Evolutionary conservation across 108 stramenopile species (phyloP).

Genomic region (Nitzschia inconspicua): DNA sequence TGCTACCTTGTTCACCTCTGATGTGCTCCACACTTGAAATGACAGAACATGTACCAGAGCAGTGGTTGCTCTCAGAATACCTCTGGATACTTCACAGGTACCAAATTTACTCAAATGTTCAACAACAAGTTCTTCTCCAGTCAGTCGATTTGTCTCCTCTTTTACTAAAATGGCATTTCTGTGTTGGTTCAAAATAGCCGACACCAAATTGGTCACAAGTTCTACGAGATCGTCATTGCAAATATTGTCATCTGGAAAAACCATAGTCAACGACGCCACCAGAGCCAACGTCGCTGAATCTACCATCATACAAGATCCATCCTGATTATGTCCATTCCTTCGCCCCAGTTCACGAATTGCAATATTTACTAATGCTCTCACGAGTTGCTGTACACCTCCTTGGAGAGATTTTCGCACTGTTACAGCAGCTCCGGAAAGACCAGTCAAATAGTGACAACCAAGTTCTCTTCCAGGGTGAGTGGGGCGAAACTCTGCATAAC

Average conservation of each 20-base stretch:
- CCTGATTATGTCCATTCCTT: background rate
- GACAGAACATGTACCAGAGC: slow-evolving; percentile 23
- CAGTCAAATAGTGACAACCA: slow-evolving; percentile 27
- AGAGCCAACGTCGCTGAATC: slow-evolving; percentile 24
- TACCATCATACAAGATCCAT: background rate
- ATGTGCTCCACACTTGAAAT: slow-evolving; percentile 20
- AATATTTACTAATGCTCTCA: slow-evolving; percentile 3
- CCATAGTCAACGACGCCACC: slow-evolving; percentile 18
- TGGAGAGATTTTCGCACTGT: background rate
- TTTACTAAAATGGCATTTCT: background rate
- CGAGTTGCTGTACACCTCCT: slow-evolving; percentile 15
- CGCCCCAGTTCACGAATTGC: background rate
- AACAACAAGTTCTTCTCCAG: slow-evolving; percentile 18
- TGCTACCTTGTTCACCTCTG: background rate
- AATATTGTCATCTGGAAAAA: slow-evolving; percentile 10
- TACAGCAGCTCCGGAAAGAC: slow-evolving; percentile 11
- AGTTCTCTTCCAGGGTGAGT: slow-evolving; percentile 3
- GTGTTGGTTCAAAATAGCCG: slow-evolving; percentile 1
- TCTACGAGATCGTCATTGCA: background rate
- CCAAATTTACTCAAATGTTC: slow-evolving; percentile 12
- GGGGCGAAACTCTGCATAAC: background rate
- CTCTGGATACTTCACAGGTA: slow-evolving; percentile 23
- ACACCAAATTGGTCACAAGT: background rate
- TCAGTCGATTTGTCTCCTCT: too few relatives aligned
- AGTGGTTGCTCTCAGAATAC: slow-evolving; percentile 25